Percentiles rank a stretch among this genome's conserved stretches.
phyloP scores from a whole-genome alignment of 192 early-diverging fungal species.

The Podila clonocystis region DNA sequence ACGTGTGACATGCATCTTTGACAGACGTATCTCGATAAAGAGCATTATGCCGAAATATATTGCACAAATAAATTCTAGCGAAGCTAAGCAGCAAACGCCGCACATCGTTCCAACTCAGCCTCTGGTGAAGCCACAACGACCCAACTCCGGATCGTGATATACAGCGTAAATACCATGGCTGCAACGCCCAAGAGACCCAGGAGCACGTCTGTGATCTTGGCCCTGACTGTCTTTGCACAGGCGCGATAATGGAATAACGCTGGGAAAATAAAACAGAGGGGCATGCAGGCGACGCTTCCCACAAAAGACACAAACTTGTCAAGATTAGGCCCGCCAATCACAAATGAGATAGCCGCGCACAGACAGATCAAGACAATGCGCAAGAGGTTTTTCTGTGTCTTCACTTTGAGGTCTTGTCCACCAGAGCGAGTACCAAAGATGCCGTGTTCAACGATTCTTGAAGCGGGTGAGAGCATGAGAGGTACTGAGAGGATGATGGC shows the following conservation, averaged over 20 bases:
- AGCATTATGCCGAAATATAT: too few relatives aligned
- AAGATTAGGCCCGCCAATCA: conserved; percentile 66
- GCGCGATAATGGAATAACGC: conserved; percentile 76
- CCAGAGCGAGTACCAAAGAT: conserved; percentile 69
- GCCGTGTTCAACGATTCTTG: conserved; percentile 74
- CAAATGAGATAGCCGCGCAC: conserved; percentile 68
- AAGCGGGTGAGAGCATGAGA: conserved; percentile 75
- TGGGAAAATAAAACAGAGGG: conserved; percentile 80
- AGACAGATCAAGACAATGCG: conserved; percentile 64
- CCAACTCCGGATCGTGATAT: conserved; percentile 70
- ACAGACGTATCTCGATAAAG: too few relatives aligned
- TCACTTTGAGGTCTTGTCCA: conserved; percentile 56
- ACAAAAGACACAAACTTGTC: conserved; percentile 85
- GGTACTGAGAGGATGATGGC: conserved; percentile 84
- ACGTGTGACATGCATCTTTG: too few relatives aligned
- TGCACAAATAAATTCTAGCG: too few relatives aligned
- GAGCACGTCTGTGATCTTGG: conserved; percentile 56
- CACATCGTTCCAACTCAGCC: conserved; percentile 15
- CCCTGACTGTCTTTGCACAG: conserved; percentile 40
- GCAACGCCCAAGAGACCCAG: conserved; percentile 71
- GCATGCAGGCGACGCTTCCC: conserved; percentile 81
- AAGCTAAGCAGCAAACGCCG: conserved; percentile 10
- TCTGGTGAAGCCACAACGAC: conserved; percentile 18
- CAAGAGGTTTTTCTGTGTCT: conserved; percentile 81
- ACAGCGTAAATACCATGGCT: conserved; percentile 72